Percentiles rank a stretch among this genome's conserved stretches.
Evolutionary conservation across 164 flowering plant species (phyloP).

Genomic region (Brasenia schreberi): DNA sequence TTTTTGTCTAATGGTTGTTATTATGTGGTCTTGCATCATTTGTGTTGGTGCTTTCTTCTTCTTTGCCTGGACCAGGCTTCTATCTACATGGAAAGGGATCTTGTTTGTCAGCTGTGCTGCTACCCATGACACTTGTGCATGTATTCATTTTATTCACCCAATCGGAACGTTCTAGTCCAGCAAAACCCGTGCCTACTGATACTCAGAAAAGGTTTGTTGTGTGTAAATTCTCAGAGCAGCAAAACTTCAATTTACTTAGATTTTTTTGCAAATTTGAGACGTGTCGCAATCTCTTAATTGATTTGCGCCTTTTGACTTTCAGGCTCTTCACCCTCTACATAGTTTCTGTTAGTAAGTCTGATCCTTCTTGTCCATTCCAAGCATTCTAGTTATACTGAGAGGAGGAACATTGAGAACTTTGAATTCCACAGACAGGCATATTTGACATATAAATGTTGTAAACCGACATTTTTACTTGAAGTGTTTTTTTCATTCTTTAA

Average conservation of each 20-base stretch:
- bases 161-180: constrained; percentile 40
- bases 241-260: too few relatives aligned
- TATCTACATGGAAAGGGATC: constrained; percentile 57
- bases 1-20: constrained; percentile 24
- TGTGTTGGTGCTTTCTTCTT: constrained; percentile 18
- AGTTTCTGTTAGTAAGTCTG: background rate
- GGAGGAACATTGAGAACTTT: too few relatives aligned
- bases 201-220: constrained; percentile 3
- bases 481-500: too few relatives aligned
- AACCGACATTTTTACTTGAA: too few relatives aligned
- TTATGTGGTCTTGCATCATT: constrained; percentile 39
- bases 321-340: background rate
- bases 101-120: constrained; percentile 27
- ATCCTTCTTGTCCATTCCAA: too few relatives aligned
- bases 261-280: too few relatives aligned
- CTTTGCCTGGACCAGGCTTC: constrained; percentile 29
- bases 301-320: background rate
- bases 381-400: too few relatives aligned
- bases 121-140: constrained; percentile 41
- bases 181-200: constrained; percentile 14
- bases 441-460: too few relatives aligned
- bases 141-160: constrained; percentile 51
- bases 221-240: too few relatives aligned
- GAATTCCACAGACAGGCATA: too few relatives aligned
- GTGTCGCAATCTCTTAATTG: background rate